A percentile compares a stretch with the other conserved stretches of the same genome.
Conservation (phyloP, 768 basidiomycete species). For the Cubamyces lactineus region DNA sequence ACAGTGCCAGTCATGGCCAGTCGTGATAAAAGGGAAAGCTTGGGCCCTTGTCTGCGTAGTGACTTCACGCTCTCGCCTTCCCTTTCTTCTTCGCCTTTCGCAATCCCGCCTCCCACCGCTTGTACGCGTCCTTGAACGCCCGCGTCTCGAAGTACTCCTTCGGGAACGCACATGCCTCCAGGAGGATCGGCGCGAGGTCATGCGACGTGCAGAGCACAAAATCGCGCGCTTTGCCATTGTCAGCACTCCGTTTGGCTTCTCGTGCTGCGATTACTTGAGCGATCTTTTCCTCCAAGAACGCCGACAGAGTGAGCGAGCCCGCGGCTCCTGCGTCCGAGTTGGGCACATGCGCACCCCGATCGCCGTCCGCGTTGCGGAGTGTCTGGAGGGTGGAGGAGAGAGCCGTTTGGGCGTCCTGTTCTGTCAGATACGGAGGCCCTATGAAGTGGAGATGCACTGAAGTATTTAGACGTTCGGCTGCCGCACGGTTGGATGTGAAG, state of each 20-base stretch:
- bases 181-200: constrained; percentile 6
- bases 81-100: neutral
- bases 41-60: neutral
- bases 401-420: neutral
- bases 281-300: neutral
- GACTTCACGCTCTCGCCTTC: neutral
- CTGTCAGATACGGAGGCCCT: neutral
- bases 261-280: neutral
- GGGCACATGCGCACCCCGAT: neutral
- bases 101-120: constrained; percentile 10
- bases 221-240: constrained; percentile 3
- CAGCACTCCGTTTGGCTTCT: neutral
- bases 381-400: neutral
- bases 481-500: neutral
- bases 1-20: no score
- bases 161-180: constrained; percentile 1
- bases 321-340: neutral
- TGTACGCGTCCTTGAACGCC: constrained; percentile 3
- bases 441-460: neutral
- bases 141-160: constrained; percentile 3
- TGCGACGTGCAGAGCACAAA: constrained; percentile 14
- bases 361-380: neutral
- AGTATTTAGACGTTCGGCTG: neutral
- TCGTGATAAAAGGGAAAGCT: no score
- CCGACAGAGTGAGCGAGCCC: neutral